A percentile compares a stretch with the other conserved stretches of the same genome.
These are phyloP conservation scores for Phytophthora macrochlamydospora DNA, from an alignment of 352 stramenopile genomes.

Conservation along the genomic window DNA sequence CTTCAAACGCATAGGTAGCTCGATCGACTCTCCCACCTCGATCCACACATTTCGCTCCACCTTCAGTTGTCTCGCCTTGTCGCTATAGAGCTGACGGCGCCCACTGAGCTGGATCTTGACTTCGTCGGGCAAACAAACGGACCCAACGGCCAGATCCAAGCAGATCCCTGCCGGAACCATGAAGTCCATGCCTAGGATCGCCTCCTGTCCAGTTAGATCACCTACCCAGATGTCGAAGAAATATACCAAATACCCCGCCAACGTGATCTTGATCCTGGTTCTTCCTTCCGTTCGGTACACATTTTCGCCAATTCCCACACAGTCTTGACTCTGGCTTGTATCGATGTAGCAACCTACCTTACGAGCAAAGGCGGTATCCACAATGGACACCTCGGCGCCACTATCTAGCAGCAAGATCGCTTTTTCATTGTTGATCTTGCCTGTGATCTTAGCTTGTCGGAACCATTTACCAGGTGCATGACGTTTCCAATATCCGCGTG, in stretches of 20 bases:
- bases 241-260: conserved; percentile 1
- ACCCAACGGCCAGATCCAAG: not conserved
- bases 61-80: not conserved
- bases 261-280: conserved; percentile 10
- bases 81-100: conserved; percentile 4
- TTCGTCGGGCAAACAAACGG: conserved; percentile 3
- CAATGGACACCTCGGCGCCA: conserved; percentile 13
- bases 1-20: not conserved
- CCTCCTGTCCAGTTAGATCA: not conserved
- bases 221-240: conserved; percentile 10
- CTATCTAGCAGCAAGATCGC: conserved; percentile 22
- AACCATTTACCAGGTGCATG: conserved; percentile 6
- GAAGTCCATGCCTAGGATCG: conserved; percentile 11
- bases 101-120: conserved; percentile 11
- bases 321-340: not conserved
- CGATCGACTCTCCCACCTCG: not conserved
- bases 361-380: not conserved
- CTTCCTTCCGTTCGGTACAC: not conserved
- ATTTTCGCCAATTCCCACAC: not conserved
- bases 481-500: conserved; percentile 21
- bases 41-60: not conserved
- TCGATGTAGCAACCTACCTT: not conserved
- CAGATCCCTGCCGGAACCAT: conserved; percentile 5
- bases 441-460: not conserved
- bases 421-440: not conserved